phyloP scores from a whole-genome alignment of 192 early-diverging fungal genomes.

The Rhizophagus prolifer region DNA sequence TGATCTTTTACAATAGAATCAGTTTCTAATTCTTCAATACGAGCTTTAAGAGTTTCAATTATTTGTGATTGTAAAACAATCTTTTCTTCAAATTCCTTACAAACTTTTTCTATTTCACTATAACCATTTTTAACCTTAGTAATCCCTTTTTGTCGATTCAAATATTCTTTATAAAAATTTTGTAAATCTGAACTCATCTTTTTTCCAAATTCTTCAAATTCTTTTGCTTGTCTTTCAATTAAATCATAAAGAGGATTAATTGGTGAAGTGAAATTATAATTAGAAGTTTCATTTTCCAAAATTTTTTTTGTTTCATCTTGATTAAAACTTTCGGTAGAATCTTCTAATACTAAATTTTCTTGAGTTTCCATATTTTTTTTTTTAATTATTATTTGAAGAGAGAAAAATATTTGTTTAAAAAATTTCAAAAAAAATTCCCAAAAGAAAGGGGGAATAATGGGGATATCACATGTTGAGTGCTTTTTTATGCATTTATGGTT shows the following conservation, averaged over 20 bases:
- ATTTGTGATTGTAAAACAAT: background rate
- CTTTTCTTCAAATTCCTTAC: background rate
- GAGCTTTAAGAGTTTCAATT: background rate
- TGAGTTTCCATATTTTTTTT: background rate
- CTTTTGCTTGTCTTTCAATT: background rate
- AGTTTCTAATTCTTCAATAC: background rate
- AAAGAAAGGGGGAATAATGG: too few relatives aligned
- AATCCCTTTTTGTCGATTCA: background rate
- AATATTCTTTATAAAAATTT: background rate
- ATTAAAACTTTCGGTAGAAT: background rate
- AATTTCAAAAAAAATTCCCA: too few relatives aligned
- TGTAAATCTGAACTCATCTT: background rate
- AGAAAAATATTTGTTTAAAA: too few relatives aligned
- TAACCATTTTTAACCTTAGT: background rate
- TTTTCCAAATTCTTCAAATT: background rate
- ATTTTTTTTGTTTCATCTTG: background rate
- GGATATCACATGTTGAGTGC: too few relatives aligned
- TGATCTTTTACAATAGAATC: background rate
- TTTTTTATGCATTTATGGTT: too few relatives aligned
- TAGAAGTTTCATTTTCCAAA: background rate
- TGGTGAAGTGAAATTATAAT: too few relatives aligned
- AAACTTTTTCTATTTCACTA: background rate
- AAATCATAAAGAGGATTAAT: background rate
- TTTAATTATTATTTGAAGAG: too few relatives aligned
- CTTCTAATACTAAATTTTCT: background rate